Percentiles rank a stretch among this genome's conserved stretches.
These are phyloP conservation scores for Leucosporidium creatinivorum DNA, from an alignment of 768 basidiomycete species.

Conservation along the genomic window DNA sequence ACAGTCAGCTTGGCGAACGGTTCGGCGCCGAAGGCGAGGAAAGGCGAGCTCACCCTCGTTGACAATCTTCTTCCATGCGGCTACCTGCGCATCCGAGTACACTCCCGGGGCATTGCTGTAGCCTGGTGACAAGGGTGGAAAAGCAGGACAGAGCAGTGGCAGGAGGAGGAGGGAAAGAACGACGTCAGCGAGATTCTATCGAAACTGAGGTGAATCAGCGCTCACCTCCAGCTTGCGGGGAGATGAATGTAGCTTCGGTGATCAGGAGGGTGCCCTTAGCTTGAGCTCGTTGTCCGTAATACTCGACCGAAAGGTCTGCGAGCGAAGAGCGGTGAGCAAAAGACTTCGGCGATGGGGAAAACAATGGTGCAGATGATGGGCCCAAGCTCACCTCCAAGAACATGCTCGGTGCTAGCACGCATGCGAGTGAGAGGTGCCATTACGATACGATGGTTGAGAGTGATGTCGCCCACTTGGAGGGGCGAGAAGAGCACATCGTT, in stretches of 20 bases:
- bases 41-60: constrained; percentile 51
- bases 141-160: constrained; percentile 44
- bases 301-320: constrained; percentile 21
- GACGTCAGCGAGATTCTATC: no score
- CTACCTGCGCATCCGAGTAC: constrained; percentile 55
- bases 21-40: neutral
- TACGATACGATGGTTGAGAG: constrained; percentile 29
- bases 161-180: neutral
- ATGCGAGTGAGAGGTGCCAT: constrained; percentile 36
- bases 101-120: constrained; percentile 55
- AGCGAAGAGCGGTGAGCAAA: neutral
- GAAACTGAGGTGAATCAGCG: neutral
- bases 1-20: neutral
- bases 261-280: constrained; percentile 51
- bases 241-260: constrained; percentile 46
- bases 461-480: constrained; percentile 26
- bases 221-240: constrained; percentile 12
- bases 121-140: constrained; percentile 38
- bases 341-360: no score
- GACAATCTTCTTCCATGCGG: constrained; percentile 56
- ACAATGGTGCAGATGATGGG: no score
- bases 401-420: constrained; percentile 17
- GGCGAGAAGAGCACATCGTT: constrained; percentile 22
- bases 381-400: neutral
- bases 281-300: constrained; percentile 35